Base-by-base conservation (phyloP, 2,329 filamentous ascomycete species). In the Aspergillus costaricaensis region DNA sequence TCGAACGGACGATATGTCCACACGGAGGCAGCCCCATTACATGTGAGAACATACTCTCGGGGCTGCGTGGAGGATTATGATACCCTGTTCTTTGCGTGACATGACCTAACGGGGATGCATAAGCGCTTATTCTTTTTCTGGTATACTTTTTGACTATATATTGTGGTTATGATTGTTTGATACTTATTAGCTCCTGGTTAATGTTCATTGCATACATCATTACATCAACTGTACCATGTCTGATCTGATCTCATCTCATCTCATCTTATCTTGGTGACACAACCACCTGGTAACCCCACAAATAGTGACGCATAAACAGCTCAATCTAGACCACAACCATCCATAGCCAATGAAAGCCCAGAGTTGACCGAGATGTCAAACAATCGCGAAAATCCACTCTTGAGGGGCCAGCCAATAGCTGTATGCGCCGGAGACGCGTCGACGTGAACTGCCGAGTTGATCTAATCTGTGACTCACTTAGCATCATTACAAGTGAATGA, bases 301-400 rank as follows among this genome's bases (percentile, higher is more conserved):
- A 32, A 36, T 2, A 36, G 32, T 36, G 32, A 36, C 10, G 1
- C 3, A 43, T 8, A 21, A 25, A 6, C 32, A 36, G 4, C 12
- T 15, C 32, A 47, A 1, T 2, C 19, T 4, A 19, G 17, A 44
- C 19, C 10, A 10, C 43, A 47, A 23, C 6, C 43, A 23, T 15
- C 9, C 23, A 6, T 43, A 49, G 17, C 23, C 14, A 49, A 30
- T 30, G 14, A 49, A 17, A n/a, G 8, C 44, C 15, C 4, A 19
- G 2, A 1, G 6, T 15, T n/a, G 23, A 17, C 5, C 3, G 8
- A 49, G 23, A 49, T 30, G 8, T 49, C 23, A 27, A 27, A 30
- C 27, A 38, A 38, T 52, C 49, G 49, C 49, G 27, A 52, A 38
- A 52, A 32, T 36, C 49, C 49, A 36, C 49, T 52, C 23, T 19